Conservation (phyloP, 2,329 filamentous ascomycete species). For the Xylariaceae sp. region DNA sequence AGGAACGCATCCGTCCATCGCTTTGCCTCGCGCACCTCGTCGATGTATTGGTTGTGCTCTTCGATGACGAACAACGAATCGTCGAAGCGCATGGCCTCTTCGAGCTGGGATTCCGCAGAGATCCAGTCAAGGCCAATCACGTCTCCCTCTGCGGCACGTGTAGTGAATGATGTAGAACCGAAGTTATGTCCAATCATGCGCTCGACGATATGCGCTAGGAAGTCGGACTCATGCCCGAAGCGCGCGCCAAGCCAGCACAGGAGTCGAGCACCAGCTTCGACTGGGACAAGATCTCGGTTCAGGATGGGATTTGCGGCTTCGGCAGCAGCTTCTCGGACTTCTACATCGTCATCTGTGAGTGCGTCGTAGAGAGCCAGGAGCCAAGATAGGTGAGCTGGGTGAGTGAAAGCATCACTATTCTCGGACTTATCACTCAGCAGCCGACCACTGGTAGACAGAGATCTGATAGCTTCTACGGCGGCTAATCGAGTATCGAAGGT, state of each 20-base stretch:
- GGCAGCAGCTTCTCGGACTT: conserved; percentile 66
- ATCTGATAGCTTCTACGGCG: conserved; percentile 50
- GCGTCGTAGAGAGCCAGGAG: conserved; percentile 67
- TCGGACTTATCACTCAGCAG: background rate
- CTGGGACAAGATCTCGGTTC: conserved; percentile 39
- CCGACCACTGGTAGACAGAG: conserved; percentile 39
- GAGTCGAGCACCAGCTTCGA: conserved; percentile 44
- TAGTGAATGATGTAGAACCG: conserved; percentile 14
- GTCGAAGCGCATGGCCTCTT: conserved; percentile 47
- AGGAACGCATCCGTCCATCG: conserved; percentile 58
- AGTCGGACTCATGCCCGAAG: conserved; percentile 35
- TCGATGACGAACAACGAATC: conserved; percentile 77
- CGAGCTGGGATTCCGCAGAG: conserved; percentile 37
- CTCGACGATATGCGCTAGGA: conserved; percentile 37
- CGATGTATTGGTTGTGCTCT: conserved; percentile 90
- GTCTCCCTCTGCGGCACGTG: conserved; percentile 9
- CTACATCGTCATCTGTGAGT: conserved; percentile 87
- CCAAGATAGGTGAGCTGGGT: conserved; percentile 45
- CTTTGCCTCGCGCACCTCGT: conserved; percentile 68
- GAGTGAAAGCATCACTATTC: background rate
- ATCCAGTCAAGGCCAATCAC: conserved; percentile 18
- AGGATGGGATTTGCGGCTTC: conserved; percentile 44
- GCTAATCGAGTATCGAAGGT: conserved; percentile 62
- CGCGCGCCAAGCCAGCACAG: conserved; percentile 38
- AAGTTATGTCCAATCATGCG: conserved; percentile 38